These are phyloP conservation scores for Cinchona pubescens DNA, from an alignment of 257 asterid species.

Conservation along the genomic window DNA sequence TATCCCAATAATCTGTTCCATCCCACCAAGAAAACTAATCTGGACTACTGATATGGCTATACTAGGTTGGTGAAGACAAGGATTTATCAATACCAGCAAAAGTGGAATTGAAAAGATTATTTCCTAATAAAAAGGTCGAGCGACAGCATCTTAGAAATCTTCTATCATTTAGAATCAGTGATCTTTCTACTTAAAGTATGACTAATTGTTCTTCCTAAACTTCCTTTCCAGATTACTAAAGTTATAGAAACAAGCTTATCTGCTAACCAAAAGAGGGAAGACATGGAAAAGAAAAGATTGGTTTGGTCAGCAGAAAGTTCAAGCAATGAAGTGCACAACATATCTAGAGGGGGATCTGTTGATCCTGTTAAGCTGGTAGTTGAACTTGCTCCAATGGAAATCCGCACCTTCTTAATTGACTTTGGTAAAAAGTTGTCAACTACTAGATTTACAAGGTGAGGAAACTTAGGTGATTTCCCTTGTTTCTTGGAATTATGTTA, in stretches of 20 bases:
- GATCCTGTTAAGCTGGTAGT: slow-evolving; percentile 56
- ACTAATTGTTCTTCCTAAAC: background rate
- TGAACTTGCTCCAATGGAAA: slow-evolving; percentile 86
- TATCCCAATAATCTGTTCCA: too few relatives aligned
- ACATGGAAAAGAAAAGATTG: slow-evolving; percentile 67
- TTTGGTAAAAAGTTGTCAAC: slow-evolving; percentile 24
- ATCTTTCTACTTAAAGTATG: too few relatives aligned
- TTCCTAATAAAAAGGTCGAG: slow-evolving; percentile 66
- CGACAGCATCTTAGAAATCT: background rate
- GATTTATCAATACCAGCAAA: slow-evolving; percentile 63
- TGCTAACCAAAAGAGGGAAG: slow-evolving; percentile 74
- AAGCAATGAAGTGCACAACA: slow-evolving; percentile 14
- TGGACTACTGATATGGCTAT: background rate
- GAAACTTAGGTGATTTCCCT: background rate
- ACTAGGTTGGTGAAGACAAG: slow-evolving; percentile 83
- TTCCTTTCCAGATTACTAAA: slow-evolving; percentile 40
- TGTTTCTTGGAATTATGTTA: background rate
- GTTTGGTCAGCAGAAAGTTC: slow-evolving; percentile 64
- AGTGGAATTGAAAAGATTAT: slow-evolving; percentile 68
- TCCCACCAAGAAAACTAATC: background rate
- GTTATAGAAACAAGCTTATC: slow-evolving; percentile 62
- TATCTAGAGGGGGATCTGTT: slow-evolving; percentile 58
- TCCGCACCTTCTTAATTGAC: slow-evolving; percentile 65
- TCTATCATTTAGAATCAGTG: background rate
- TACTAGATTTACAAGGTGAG: slow-evolving; percentile 15